Conservation (phyloP, 2,329 filamentous ascomycete species). For the Talaromyces sp. region DNA sequence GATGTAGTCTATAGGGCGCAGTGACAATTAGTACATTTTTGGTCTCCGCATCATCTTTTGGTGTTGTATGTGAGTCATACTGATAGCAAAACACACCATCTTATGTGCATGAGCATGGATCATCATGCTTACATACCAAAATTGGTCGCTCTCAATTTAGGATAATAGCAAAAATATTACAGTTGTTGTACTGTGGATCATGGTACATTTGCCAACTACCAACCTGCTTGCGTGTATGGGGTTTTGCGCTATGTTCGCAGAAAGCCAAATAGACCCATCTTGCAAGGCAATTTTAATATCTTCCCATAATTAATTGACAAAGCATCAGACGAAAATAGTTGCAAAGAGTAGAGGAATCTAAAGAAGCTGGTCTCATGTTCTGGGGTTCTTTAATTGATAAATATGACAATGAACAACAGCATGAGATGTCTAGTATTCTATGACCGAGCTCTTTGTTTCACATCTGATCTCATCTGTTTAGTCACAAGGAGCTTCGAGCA, state of each 20-base stretch:
- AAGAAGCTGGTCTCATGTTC: not conserved
- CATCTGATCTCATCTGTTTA: not conserved
- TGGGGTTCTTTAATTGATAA: not conserved
- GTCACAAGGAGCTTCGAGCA: not conserved
- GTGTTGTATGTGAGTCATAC: not conserved
- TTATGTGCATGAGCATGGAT: not conserved
- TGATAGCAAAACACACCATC: not conserved
- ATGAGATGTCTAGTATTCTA: not conserved
- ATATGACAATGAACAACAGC: not conserved
- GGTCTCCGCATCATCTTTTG: not conserved
- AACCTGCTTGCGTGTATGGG: too few relatives aligned
- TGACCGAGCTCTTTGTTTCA: not conserved
- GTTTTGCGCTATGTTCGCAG: too few relatives aligned
- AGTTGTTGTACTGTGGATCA: not conserved
- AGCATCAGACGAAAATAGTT: not conserved
- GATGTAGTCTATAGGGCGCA: not conserved
- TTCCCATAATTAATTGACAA: not conserved
- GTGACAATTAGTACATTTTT: not conserved
- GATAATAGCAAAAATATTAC: not conserved
- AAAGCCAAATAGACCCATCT: not conserved
- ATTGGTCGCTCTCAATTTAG: not conserved
- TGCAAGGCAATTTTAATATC: not conserved
- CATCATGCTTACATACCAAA: not conserved
- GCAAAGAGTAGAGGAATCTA: not conserved
- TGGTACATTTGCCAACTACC: too few relatives aligned